Percentiles rank a stretch among this genome's conserved stretches.
Evolutionary conservation across 129 eudicot genomes (phyloP).

Genomic region (Flaveria ramosissima): DNA sequence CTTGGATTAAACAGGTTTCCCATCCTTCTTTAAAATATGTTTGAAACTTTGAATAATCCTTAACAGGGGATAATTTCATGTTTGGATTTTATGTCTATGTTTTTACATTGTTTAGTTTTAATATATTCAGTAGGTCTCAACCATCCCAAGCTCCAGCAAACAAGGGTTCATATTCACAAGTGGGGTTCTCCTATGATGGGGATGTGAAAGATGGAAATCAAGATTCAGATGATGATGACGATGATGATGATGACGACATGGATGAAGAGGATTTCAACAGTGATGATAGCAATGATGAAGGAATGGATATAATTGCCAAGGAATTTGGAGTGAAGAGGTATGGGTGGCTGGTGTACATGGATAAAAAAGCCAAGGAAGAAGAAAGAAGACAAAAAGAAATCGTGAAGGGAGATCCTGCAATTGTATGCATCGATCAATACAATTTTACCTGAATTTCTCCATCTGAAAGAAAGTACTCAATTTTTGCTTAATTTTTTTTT

Average conservation of each 20-base stretch:
- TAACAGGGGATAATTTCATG: neutral
- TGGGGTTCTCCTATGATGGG: constrained; percentile 94
- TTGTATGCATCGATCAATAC: constrained; percentile 50
- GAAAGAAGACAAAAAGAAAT: constrained; percentile 92
- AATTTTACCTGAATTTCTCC: neutral
- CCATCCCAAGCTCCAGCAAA: constrained; percentile 60
- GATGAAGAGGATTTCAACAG: constrained; percentile 95
- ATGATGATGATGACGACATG: constrained; percentile 81
- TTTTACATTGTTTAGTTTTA: neutral
- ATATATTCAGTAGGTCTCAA: constrained; percentile 49
- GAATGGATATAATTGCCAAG: constrained; percentile 90
- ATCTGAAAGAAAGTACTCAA: neutral
- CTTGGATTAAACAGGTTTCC: constrained; percentile 74
- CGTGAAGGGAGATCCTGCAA: constrained; percentile 96
- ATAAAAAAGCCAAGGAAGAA: constrained; percentile 96
- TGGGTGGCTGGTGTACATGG: constrained; percentile 99
- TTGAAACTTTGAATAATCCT: neutral
- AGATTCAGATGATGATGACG: constrained; percentile 77
- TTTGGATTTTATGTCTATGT: constrained; percentile 3
- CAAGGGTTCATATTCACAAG: constrained; percentile 90
- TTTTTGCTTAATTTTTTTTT: neutral
- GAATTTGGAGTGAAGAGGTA: constrained; percentile 97
- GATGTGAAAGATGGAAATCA: constrained; percentile 65
- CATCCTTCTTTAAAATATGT: neutral
- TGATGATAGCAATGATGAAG: constrained; percentile 97